Conservation (phyloP, 2,329 filamentous ascomycete genomes). For the Aspergillus tanneri region DNA sequence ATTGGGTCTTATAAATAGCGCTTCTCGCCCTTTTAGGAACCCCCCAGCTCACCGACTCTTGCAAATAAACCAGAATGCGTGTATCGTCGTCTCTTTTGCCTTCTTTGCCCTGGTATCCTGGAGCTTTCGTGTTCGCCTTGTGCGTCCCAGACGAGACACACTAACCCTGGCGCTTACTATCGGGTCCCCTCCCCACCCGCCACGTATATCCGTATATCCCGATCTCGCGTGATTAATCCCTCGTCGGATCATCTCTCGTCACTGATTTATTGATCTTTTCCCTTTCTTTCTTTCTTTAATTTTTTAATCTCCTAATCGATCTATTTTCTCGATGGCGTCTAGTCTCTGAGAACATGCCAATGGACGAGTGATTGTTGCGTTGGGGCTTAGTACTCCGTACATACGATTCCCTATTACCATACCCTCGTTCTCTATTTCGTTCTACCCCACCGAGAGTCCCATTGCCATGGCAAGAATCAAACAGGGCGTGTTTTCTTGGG, state of each 20-base stretch:
- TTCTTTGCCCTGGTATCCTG: not conserved
- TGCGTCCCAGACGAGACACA: not conserved
- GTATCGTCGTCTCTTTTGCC: not conserved
- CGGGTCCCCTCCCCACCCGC: not conserved
- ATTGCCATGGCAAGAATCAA: conserved; percentile 35
- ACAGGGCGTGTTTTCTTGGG: conserved; percentile 41
- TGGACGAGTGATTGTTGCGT: conserved; percentile 3
- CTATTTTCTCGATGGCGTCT: not conserved
- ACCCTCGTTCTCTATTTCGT: not conserved
- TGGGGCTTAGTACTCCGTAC: too few relatives aligned
- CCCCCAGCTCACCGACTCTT: not conserved
- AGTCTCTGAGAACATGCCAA: conserved; percentile 6
- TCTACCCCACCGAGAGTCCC: not conserved
- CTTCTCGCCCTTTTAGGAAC: too few relatives aligned
- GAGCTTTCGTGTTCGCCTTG: not conserved
- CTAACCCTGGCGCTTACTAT: not conserved
- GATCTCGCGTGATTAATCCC: not conserved
- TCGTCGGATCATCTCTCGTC: not conserved
- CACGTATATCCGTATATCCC: not conserved
- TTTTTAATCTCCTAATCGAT: not conserved
- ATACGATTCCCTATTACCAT: too few relatives aligned
- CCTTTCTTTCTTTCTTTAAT: conserved; percentile 1
- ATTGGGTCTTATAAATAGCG: too few relatives aligned
- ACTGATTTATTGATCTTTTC: conserved; percentile 4
- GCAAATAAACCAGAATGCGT: not conserved